Conservation (phyloP, 2,329 filamentous ascomycete genomes). For the Pseudogymnoascus sp. region DNA sequence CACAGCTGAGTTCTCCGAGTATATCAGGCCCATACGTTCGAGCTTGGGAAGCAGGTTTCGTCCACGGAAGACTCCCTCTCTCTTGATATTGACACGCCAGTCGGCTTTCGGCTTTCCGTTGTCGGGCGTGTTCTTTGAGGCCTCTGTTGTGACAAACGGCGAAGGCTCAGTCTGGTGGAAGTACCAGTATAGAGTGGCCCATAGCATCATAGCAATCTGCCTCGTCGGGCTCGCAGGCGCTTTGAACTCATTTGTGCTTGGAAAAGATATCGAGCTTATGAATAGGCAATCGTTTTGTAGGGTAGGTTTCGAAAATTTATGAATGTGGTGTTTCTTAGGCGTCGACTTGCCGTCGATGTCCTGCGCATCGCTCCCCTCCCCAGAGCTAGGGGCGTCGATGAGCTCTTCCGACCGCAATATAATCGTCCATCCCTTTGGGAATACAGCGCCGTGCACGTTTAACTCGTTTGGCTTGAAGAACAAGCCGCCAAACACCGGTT, state of each 20-base stretch:
- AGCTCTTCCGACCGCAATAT: constrained; percentile 63
- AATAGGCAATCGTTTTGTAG: constrained; percentile 74
- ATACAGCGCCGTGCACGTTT: constrained; percentile 59
- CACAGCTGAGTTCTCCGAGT: constrained; percentile 67
- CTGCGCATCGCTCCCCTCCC: constrained; percentile 25
- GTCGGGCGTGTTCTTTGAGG: constrained; percentile 58
- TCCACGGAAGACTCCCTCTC: constrained; percentile 81
- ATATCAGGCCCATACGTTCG: constrained; percentile 84
- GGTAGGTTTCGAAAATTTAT: constrained; percentile 67
- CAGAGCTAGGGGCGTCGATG: constrained; percentile 26
- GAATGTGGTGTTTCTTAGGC: constrained; percentile 37
- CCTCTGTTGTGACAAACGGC: constrained; percentile 52
- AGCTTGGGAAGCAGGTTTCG: constrained; percentile 72
- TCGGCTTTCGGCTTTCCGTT: constrained; percentile 70
- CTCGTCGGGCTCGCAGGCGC: constrained; percentile 72
- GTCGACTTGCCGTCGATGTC: neutral
- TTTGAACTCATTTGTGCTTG: constrained; percentile 71
- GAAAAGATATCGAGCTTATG: constrained; percentile 85
- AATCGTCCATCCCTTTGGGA: constrained; percentile 84
- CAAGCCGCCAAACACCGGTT: constrained; percentile 82
- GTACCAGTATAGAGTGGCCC: constrained; percentile 93
- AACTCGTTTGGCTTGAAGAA: constrained; percentile 81
- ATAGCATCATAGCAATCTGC: constrained; percentile 94
- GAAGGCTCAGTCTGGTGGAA: constrained; percentile 79
- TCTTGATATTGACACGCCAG: constrained; percentile 77